Conservation (phyloP, 257 asterid genomes). For the Rauvolfia tetraphylla region DNA sequence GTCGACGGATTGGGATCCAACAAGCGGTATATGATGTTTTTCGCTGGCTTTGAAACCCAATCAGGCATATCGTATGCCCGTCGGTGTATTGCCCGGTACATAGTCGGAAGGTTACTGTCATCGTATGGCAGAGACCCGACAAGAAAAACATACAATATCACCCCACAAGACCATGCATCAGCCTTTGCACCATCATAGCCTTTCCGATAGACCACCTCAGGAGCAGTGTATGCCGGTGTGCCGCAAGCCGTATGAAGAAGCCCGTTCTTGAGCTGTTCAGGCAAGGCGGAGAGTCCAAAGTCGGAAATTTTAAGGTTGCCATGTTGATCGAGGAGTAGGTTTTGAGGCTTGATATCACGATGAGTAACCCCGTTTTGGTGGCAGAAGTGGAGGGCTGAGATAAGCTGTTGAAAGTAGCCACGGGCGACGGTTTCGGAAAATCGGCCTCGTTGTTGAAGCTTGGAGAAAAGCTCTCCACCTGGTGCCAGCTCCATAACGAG, state of each 20-base stretch:
- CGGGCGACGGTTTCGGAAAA: constrained; percentile 58
- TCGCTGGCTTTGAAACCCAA: constrained; percentile 62
- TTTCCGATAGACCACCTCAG: constrained; percentile 64
- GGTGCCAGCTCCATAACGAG: constrained; percentile 89
- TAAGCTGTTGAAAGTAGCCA: constrained; percentile 56
- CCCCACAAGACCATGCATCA: constrained; percentile 96
- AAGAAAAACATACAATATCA: constrained; percentile 54
- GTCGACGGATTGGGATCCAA: constrained; percentile 77
- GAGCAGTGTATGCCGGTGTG: constrained; percentile 90
- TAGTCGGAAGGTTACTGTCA: constrained; percentile 53
- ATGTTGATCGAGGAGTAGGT: constrained; percentile 59
- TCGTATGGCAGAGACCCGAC: constrained; percentile 70
- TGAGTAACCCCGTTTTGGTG: constrained; percentile 81
- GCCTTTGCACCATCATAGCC: constrained; percentile 87
- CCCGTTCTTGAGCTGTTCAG: constrained; percentile 61
- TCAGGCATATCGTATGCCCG: constrained; percentile 54
- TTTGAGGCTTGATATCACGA: constrained; percentile 91
- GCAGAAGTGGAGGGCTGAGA: constrained; percentile 74
- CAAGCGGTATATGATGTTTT: constrained; percentile 41
- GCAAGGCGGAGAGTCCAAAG: constrained; percentile 83
- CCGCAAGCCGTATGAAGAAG: constrained; percentile 79
- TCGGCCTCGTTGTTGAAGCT: constrained; percentile 50
- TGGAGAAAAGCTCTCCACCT: constrained; percentile 73
- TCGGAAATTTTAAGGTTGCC: constrained; percentile 69
- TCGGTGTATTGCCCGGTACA: constrained; percentile 73